A percentile compares a stretch with the other conserved stretches of the same genome.
Evolutionary conservation across 2,329 filamentous ascomycete species (phyloP).

Genomic region (Epicoccum nigrum): DNA sequence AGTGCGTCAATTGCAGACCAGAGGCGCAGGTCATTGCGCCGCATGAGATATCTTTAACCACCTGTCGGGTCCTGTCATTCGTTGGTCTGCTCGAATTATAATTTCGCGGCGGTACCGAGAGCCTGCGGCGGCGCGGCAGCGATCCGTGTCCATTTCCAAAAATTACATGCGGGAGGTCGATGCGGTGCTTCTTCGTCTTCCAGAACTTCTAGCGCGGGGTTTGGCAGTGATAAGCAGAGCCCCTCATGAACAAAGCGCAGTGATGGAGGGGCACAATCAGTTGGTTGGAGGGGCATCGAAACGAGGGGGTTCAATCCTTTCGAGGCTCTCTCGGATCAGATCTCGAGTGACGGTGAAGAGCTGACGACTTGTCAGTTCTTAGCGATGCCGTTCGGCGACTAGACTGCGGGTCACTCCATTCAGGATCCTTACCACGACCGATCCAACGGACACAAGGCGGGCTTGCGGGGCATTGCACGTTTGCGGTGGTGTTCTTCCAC

Average conservation of each 20-base stretch:
- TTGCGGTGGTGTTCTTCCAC: slow-evolving; percentile 2
- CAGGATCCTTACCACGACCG: slow-evolving; percentile 21
- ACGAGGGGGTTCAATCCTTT: slow-evolving; percentile 2
- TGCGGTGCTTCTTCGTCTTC: slow-evolving; percentile 34
- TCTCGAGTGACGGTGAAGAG: slow-evolving; percentile 25
- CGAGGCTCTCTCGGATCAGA: slow-evolving; percentile 6
- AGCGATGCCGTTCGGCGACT: slow-evolving; percentile 21
- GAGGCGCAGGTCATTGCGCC: slow-evolving; percentile 6
- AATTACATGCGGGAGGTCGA: slow-evolving; percentile 39
- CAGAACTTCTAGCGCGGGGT: slow-evolving; percentile 46
- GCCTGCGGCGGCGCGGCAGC: slow-evolving; percentile 32
- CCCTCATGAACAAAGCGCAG: slow-evolving; percentile 20
- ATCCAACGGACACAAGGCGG: slow-evolving; percentile 17
- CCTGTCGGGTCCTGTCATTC: slow-evolving; percentile 7
- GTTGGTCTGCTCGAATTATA: slow-evolving; percentile 3
- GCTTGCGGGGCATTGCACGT: slow-evolving; percentile 14
- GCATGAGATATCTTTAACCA: neutral
- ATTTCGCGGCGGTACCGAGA: slow-evolving; percentile 27
- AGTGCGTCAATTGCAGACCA: slow-evolving; percentile 4
- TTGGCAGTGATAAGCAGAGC: slow-evolving; percentile 30
- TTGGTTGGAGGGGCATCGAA: slow-evolving; percentile 9
- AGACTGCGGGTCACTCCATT: slow-evolving; percentile 22
- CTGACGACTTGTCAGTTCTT: slow-evolving; percentile 14
- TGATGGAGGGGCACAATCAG: slow-evolving; percentile 19
- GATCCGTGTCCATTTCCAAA: slow-evolving; percentile 30